Evolutionary conservation across 2,329 filamentous ascomycete genomes (phyloP).

Genomic region (Rugonectria rugulosa): DNA sequence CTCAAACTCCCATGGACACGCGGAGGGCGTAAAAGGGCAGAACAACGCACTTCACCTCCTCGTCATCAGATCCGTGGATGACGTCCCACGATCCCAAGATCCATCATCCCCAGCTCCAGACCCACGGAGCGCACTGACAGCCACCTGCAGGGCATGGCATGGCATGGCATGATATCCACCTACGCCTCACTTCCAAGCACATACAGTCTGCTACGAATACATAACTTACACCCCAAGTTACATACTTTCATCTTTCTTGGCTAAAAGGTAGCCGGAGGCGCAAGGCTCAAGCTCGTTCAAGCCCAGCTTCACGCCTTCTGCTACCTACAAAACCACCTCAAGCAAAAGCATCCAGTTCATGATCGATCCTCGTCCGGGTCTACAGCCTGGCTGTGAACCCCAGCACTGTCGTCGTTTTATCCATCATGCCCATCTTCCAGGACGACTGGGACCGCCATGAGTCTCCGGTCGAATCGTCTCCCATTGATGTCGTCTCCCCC

Average conservation of each 20-base stretch:
- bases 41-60: too few relatives aligned
- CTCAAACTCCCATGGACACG: conserved; percentile 16
- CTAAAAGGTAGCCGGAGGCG: conserved; percentile 14
- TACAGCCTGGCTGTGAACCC: conserved; percentile 43
- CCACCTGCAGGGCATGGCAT: conserved; percentile 35
- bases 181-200: conserved; percentile 7
- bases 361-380: conserved; percentile 21
- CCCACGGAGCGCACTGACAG: conserved; percentile 33
- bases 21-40: too few relatives aligned
- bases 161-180: conserved; percentile 38
- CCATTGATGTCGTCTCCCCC: conserved; percentile 24
- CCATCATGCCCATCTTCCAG: conserved; percentile 66
- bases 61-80: conserved; percentile 38
- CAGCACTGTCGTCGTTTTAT: conserved; percentile 7
- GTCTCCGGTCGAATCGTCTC: conserved; percentile 35
- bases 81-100: conserved; percentile 33
- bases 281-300: conserved; percentile 10
- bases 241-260: background rate
- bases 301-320: conserved; percentile 13
- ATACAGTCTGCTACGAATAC: background rate
- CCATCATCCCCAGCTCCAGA: conserved; percentile 35
- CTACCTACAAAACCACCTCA: background rate
- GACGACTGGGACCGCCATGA: conserved; percentile 53
- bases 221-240: conserved; percentile 11
- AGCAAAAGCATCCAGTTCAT: conserved; percentile 24